phyloP scores from a whole-genome alignment of 306 rosid genomes.

The Pterocarpus macrocarpus region DNA sequence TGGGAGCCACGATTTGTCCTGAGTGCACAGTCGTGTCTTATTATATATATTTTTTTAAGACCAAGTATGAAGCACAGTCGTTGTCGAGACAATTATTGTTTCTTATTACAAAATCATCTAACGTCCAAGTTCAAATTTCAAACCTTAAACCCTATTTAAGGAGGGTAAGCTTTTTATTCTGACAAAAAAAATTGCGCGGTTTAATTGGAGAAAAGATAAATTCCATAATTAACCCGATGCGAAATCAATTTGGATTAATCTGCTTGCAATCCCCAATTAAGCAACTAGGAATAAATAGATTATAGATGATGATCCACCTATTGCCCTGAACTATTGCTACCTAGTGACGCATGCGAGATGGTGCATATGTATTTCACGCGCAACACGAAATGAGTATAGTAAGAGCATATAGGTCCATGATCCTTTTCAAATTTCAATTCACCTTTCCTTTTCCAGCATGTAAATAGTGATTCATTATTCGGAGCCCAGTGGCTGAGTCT shows the following conservation, averaged over 20 bases:
- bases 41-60: not conserved
- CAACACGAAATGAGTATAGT: not conserved
- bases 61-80: not conserved
- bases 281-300: not conserved
- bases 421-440: not conserved
- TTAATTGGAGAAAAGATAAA: not conserved
- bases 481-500: not conserved
- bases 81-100: conserved; percentile 3
- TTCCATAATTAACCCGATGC: not conserved
- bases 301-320: not conserved
- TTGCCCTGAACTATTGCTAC: not conserved
- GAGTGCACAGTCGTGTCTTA: not conserved
- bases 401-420: not conserved
- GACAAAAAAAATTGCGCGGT: not conserved
- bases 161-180: not conserved
- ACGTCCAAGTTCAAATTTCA: conserved; percentile 26
- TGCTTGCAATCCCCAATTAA: not conserved
- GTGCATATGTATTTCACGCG: conserved; percentile 5
- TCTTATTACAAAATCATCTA: not conserved
- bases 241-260: not conserved
- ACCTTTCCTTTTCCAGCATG: not conserved
- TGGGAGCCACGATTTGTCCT: conserved; percentile 5
- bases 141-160: conserved; percentile 16
- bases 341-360: not conserved
- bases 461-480: not conserved